Conservation (phyloP, 805 yeast species). For the Saccharomycopsis schoenii region DNA sequence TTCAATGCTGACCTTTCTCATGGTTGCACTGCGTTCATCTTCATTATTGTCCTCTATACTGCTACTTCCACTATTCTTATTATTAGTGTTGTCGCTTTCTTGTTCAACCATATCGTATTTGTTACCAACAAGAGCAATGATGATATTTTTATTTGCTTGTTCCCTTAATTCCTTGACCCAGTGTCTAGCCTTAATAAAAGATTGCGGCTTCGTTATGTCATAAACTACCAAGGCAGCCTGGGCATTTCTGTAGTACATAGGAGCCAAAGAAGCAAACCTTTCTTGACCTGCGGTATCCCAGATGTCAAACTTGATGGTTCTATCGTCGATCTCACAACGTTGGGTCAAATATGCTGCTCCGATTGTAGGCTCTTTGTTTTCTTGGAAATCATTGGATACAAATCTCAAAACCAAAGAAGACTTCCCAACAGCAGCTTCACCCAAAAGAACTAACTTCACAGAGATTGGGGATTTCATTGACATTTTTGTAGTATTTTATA, state of each 20-base stretch:
- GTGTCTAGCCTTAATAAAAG: slow-evolving; percentile 92
- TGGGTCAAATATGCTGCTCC: slow-evolving; percentile 98
- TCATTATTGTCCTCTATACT: slow-evolving; percentile 21
- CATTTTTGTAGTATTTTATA: slow-evolving; percentile 2
- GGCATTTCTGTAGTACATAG: slow-evolving; percentile 95
- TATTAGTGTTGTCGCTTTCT: slow-evolving; percentile 75
- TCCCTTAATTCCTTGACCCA: slow-evolving; percentile 96
- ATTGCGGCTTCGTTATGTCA: slow-evolving; percentile 90
- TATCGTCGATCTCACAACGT: slow-evolving; percentile 76
- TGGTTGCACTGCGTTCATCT: slow-evolving; percentile 31
- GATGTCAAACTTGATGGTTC: slow-evolving; percentile 83
- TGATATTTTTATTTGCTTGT: slow-evolving; percentile 86
- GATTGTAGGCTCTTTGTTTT: slow-evolving; percentile 94
- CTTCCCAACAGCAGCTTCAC: slow-evolving; percentile 98
- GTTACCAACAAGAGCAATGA: slow-evolving; percentile 91
- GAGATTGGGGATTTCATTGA: slow-evolving; percentile 44
- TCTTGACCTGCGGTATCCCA: slow-evolving; percentile 99
- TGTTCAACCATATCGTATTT: slow-evolving; percentile 69
- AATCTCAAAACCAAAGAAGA: slow-evolving; percentile 86
- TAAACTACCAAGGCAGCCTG: slow-evolving; percentile 95
- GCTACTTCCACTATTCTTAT: slow-evolving; percentile 38
- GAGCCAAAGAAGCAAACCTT: slow-evolving; percentile 90
- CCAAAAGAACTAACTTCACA: slow-evolving; percentile 83
- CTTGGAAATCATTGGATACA: slow-evolving; percentile 92
- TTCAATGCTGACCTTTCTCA: slow-evolving; percentile 71